Base-by-base conservation (phyloP, 306 rosid species). In the Morella rubra region DNA sequence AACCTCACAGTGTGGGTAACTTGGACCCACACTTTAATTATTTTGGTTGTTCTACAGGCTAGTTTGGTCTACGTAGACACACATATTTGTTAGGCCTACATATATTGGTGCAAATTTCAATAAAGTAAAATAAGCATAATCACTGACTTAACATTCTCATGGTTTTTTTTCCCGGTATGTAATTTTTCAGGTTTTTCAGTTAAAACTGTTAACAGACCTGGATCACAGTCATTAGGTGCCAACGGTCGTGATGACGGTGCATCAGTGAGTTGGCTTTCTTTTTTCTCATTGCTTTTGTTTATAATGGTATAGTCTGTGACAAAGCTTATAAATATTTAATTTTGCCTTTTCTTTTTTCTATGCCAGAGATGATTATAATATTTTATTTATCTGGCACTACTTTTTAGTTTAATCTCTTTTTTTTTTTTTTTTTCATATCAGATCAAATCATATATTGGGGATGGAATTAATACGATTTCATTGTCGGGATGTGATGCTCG, bases 181-280 rank as follows among this genome's bases (percentile, higher is more conserved):
- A 13, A 65, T 65, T 16, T 66, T 41, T n/a, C 20, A 66, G 71
- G 71, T 42, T 0, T 8, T 6, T 5, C 3, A 18, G 8, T 66
- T 4, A 66, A 16, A 44, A 42, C 50, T 18, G 71, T 66, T 41
- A 66, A 66, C 42, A 66, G 71, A 66, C 27, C 13, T 7, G 50
- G 50, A 66, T 18, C 71, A 0, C 71, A 66, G 71, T 44, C 42
- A 15, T 42, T 66, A 66, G 71, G 71, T 66, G 71, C 71, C 20
- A 66, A 66, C 5, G 71, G 71, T 66, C 71, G 71, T 66, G 71
- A 66, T 66, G 71, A 66, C 5, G 71, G 71, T n/a, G 50, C 71
- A 66, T 42, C 42, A 18, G 71, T 66, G 71, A 66, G 71, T 66
- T 13, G n/a, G 7, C 22, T 42, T 42, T 27, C 1, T 66, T 66